Evolutionary conservation across 148 eudicot genomes (phyloP).

Genomic region (Chenopodium formosanum): DNA sequence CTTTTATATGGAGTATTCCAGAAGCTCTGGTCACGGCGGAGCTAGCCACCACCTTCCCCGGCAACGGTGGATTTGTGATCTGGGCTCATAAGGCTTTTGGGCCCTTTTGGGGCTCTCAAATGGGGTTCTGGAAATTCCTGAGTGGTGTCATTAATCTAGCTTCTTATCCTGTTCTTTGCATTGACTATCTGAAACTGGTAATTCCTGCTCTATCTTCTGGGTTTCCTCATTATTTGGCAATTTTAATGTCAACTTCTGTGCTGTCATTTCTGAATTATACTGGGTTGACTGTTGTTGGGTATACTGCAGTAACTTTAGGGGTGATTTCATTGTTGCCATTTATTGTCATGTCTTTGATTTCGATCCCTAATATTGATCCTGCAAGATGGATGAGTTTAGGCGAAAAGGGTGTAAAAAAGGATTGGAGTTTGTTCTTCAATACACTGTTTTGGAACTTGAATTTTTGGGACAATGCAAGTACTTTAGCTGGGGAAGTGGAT

Average conservation of each 20-base stretch:
- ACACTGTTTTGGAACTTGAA: conserved; percentile 47
- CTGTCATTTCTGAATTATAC: conserved; percentile 36
- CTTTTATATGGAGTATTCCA: conserved; percentile 46
- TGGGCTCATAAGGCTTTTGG: conserved; percentile 43
- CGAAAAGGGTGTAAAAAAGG: conserved; percentile 23
- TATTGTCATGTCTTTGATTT: conserved; percentile 29
- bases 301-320: conserved; percentile 36
- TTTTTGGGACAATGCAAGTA: conserved; percentile 46
- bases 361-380: conserved; percentile 30
- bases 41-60: conserved; percentile 44
- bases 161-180: conserved; percentile 42
- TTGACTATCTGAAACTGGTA: conserved; percentile 36
- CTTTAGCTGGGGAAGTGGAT: conserved; percentile 42
- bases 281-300: conserved; percentile 40
- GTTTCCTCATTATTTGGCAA: conserved; percentile 20
- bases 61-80: conserved; percentile 42
- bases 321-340: conserved; percentile 34
- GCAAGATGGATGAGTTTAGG: conserved; percentile 37
- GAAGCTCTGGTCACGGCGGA: conserved; percentile 48
- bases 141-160: conserved; percentile 42
- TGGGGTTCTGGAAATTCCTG: conserved; percentile 45
- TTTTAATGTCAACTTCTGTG: conserved; percentile 24
- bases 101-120: conserved; percentile 44
- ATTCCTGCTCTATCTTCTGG: conserved; percentile 38
- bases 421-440: conserved; percentile 43